Evolutionary conservation across 1,284 basidiomycete genomes (phyloP).

Genomic region (Hemileia vastatrix): DNA sequence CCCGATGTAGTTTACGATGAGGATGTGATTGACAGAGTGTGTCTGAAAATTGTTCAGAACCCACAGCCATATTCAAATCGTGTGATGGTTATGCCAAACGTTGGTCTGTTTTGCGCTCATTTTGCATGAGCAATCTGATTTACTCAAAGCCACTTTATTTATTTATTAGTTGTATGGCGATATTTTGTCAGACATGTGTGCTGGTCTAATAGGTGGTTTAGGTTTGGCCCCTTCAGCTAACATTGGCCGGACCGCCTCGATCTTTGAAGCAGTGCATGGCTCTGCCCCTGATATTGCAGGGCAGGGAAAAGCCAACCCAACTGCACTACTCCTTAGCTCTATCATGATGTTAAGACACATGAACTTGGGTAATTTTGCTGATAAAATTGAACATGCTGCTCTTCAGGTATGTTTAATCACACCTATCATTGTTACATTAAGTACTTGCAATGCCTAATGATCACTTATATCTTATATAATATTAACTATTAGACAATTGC

Average conservation of each 20-base stretch:
- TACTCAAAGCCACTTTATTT: background rate
- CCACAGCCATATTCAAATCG: slow-evolving; percentile 87
- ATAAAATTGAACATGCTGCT: slow-evolving; percentile 83
- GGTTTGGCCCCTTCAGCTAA: slow-evolving; percentile 97
- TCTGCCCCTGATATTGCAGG: slow-evolving; percentile 57
- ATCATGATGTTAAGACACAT: slow-evolving; percentile 94
- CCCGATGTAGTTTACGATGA: slow-evolving; percentile 90
- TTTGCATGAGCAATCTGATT: background rate
- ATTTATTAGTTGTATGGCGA: slow-evolving; percentile 51
- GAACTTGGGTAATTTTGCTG: slow-evolving; percentile 74
- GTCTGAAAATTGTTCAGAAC: slow-evolving; percentile 87
- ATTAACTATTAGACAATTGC: slow-evolving; percentile 64
- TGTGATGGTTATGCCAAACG: slow-evolving; percentile 99
- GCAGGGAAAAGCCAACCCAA: slow-evolving; percentile 87
- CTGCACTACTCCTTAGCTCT: slow-evolving; percentile 83
- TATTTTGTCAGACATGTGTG: slow-evolving; percentile 98
- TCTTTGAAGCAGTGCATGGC: slow-evolving; percentile 99
- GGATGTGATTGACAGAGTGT: slow-evolving; percentile 92
- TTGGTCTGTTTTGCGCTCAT: slow-evolving; percentile 45
- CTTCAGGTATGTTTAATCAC: slow-evolving; percentile 56
- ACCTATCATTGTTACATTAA: slow-evolving; percentile 37
- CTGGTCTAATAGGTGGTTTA: slow-evolving; percentile 94
- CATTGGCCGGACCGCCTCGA: slow-evolving; percentile 95
- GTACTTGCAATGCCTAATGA: slow-evolving; percentile 34
- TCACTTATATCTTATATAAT: slow-evolving; percentile 6